Conservation (phyloP, 2,329 filamentous ascomycete species). For the Cladobotryum mycophilum region DNA sequence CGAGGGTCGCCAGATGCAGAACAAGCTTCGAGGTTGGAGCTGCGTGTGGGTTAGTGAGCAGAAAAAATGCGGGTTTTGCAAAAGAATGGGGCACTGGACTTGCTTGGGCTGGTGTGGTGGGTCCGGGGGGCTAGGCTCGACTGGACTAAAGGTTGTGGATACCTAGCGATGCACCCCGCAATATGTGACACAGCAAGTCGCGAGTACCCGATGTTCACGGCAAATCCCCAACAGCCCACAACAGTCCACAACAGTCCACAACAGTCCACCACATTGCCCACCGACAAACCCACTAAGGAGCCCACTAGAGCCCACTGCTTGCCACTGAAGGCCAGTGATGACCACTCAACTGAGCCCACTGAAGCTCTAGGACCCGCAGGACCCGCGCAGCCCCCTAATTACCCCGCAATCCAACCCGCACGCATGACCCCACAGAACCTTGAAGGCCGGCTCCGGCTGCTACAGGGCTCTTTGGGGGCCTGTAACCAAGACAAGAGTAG, state of each 20-base stretch:
- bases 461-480: slow-evolving; percentile 1
- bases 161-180: slow-evolving; percentile 8
- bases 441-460: background rate
- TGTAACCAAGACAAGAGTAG: background rate
- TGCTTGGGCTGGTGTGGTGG: too few species aligned
- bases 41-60: background rate
- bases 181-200: slow-evolving; percentile 2
- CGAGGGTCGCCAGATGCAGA: slow-evolving; percentile 7
- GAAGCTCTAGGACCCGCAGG: background rate
- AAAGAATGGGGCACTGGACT: background rate
- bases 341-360: background rate
- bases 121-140: too few species aligned
- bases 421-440: slow-evolving; percentile 24
- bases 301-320: background rate
- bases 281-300: background rate
- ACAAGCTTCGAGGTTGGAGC: slow-evolving; percentile 5
- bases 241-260: background rate
- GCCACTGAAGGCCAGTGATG: background rate
- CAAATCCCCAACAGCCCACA: background rate
- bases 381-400: slow-evolving; percentile 10
- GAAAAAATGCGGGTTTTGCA: slow-evolving; percentile 2
- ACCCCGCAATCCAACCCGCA: slow-evolving; percentile 23
- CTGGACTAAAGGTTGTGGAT: slow-evolving; percentile 1
- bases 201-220: background rate
- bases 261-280: background rate